phyloP scores from a whole-genome alignment of 2,329 filamentous ascomycete genomes.

The Penicillium glabrum region DNA sequence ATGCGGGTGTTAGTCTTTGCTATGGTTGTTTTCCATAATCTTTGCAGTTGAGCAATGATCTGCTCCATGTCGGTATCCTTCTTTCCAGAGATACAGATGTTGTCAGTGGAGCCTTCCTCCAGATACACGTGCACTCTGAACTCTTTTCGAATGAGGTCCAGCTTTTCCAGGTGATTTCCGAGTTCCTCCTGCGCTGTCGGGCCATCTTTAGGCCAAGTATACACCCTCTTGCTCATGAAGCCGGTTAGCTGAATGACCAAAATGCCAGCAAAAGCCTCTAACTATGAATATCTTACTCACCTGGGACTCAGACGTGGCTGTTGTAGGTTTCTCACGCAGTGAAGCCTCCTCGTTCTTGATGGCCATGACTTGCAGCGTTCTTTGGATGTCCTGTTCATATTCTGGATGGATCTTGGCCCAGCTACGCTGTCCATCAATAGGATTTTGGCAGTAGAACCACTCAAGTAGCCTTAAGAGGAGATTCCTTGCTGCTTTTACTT shows the following conservation, averaged over 20 bases:
- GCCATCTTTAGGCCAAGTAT: conserved; percentile 45
- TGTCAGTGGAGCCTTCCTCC: conserved; percentile 23
- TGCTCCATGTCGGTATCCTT: conserved; percentile 36
- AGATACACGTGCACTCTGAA: conserved; percentile 44
- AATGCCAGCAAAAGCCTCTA: background rate
- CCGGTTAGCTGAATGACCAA: background rate
- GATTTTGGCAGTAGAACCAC: background rate
- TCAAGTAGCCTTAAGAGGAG: background rate
- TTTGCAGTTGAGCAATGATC: conserved; percentile 30
- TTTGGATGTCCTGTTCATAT: background rate
- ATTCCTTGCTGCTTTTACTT: background rate
- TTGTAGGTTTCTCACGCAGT: background rate
- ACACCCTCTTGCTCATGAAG: conserved; percentile 6
- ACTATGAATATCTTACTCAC: background rate
- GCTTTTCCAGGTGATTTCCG: conserved; percentile 42
- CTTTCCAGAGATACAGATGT: conserved; percentile 33
- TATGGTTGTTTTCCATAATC: conserved; percentile 30
- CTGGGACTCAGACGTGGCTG: background rate
- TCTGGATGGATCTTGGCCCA: background rate
- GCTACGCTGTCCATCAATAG: background rate
- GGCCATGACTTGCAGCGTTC: background rate
- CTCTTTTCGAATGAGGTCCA: conserved; percentile 46
- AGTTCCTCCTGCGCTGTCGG: conserved; percentile 42
- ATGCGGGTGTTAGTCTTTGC: conserved; percentile 29
- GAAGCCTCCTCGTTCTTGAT: background rate